Conservation (phyloP, 225 moss, liverwort and hornwort species). For the Climacium dendroides region DNA sequence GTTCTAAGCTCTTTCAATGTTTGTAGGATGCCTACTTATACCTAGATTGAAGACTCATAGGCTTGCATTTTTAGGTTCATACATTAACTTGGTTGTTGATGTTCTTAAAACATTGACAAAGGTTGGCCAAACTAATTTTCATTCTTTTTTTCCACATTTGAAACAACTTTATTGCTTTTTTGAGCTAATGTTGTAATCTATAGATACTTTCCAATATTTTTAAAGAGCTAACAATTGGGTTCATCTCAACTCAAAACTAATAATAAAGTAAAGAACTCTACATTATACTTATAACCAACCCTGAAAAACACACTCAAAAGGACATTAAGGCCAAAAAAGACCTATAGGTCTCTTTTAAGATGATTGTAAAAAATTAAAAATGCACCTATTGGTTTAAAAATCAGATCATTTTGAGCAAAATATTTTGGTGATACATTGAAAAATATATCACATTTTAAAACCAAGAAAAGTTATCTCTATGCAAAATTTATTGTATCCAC, state of each 20-base stretch:
- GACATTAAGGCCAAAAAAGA: too few relatives aligned
- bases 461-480: background rate
- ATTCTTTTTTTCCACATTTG: background rate
- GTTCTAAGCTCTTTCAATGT: too few relatives aligned
- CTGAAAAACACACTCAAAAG: accelerated
- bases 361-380: background rate
- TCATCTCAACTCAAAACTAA: accelerated
- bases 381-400: background rate
- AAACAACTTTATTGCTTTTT: background rate
- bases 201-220: background rate
- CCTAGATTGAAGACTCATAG: too few relatives aligned
- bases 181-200: background rate
- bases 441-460: background rate
- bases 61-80: too few relatives aligned
- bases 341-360: background rate
- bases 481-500: background rate
- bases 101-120: background rate
- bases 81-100: too few relatives aligned
- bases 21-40: too few relatives aligned
- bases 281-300: background rate
- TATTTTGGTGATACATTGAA: background rate
- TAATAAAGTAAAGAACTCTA: background rate
- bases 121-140: background rate
- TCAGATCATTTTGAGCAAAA: background rate
- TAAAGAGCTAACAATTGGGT: accelerated